phyloP scores from a whole-genome alignment of 805 yeast genomes.

The Yamadazyma akitaensis region DNA sequence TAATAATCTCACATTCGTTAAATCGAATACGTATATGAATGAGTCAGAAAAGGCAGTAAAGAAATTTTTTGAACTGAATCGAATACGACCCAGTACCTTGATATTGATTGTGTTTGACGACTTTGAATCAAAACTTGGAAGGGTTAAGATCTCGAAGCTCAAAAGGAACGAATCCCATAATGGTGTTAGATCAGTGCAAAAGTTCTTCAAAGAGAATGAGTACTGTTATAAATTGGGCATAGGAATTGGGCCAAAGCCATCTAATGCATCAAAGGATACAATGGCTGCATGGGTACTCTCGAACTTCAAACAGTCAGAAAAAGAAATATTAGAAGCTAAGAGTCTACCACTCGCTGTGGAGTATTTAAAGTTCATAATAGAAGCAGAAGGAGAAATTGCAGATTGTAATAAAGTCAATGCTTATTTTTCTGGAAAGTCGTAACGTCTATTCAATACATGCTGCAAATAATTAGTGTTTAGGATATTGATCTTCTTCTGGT shows the following conservation, averaged over 20 bases:
- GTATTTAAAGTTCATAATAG: conserved; percentile 22
- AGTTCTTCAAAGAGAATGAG: conserved; percentile 5
- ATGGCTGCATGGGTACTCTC: conserved; percentile 44
- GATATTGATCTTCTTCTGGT: neutral
- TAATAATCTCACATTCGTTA: conserved; percentile 27
- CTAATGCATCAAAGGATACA: conserved; percentile 27
- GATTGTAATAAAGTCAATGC: conserved; percentile 29
- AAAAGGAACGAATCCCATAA: conserved; percentile 40
- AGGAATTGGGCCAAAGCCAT: conserved; percentile 44
- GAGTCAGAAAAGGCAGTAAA: conserved; percentile 32
- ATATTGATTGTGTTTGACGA: conserved; percentile 36
- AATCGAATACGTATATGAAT: conserved; percentile 39
- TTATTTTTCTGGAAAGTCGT: conserved; percentile 6
- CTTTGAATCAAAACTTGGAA: conserved; percentile 32
- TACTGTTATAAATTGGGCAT: conserved; percentile 31
- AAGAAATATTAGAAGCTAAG: conserved; percentile 12
- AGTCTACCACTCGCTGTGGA: conserved; percentile 15
- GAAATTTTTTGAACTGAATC: conserved; percentile 19
- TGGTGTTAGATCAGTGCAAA: conserved; percentile 30
- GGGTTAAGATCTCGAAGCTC: conserved; percentile 25
- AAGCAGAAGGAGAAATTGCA: conserved; percentile 17
- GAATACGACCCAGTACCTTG: conserved; percentile 14
- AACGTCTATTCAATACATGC: neutral
- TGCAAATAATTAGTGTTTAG: neutral
- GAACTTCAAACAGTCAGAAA: conserved; percentile 25